Evolutionary conservation across 2,329 filamentous ascomycete genomes (phyloP).

Genomic region (Lecanicillium sp.): DNA sequence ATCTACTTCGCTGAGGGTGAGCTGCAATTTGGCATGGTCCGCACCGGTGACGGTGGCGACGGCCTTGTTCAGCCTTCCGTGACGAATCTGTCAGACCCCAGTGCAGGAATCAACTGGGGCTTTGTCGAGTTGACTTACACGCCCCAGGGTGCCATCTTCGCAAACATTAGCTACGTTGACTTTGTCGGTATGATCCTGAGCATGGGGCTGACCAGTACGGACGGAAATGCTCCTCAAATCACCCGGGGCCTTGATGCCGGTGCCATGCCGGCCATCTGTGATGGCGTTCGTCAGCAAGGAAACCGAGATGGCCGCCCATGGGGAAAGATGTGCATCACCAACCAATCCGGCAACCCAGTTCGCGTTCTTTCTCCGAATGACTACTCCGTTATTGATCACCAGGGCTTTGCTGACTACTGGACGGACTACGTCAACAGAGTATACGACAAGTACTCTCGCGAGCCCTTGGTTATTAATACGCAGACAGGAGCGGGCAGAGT

Average conservation of each 20-base stretch:
- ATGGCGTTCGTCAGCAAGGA: constrained; percentile 29
- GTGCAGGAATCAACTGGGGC: constrained; percentile 36
- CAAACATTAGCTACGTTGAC: constrained; percentile 45
- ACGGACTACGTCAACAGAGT: constrained; percentile 36
- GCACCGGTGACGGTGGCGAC: constrained; percentile 16
- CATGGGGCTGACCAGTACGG: constrained; percentile 32
- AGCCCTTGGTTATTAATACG: constrained; percentile 34
- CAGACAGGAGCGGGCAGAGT: constrained; percentile 31
- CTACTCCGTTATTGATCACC: constrained; percentile 26
- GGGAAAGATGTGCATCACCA: constrained; percentile 35
- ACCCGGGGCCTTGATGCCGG: constrained; percentile 30
- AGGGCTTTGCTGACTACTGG: constrained; percentile 34
- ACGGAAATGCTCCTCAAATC: constrained; percentile 25
- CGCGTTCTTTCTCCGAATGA: constrained; percentile 38
- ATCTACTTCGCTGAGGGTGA: constrained; percentile 37
- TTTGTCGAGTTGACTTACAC: constrained; percentile 42
- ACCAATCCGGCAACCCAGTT: constrained; percentile 26
- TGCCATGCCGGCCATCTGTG: constrained; percentile 32
- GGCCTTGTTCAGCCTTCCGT: constrained; percentile 42
- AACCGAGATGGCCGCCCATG: constrained; percentile 31
- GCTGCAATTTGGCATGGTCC: constrained; percentile 34
- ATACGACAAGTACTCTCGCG: constrained; percentile 32
- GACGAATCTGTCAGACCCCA: constrained; percentile 34
- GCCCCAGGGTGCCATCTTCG: constrained; percentile 28
- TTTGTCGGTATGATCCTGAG: constrained; percentile 44